phyloP scores from a whole-genome alignment of 495 filamentous ascomycete species.

The Cenococcum geophilum region DNA sequence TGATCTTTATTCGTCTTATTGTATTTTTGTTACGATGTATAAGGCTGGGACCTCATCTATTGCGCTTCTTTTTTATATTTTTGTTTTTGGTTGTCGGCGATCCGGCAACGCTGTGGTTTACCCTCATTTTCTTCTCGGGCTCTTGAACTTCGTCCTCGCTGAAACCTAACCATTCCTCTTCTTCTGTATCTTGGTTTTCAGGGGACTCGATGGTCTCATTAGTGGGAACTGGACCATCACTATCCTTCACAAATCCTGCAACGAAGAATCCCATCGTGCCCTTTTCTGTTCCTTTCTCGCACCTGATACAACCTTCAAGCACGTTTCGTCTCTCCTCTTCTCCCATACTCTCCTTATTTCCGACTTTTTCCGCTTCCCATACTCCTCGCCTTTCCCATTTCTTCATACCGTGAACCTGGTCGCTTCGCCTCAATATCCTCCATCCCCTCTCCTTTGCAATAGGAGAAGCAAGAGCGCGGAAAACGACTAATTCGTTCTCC shows the following conservation, averaged over 20 bases:
- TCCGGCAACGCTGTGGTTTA: not conserved
- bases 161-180: slow-evolving; percentile 41
- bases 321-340: slow-evolving; percentile 36
- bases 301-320: slow-evolving; percentile 73
- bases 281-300: slow-evolving; percentile 69
- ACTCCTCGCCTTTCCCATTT: slow-evolving; percentile 65
- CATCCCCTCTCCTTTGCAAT: slow-evolving; percentile 66
- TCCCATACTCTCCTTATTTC: slow-evolving; percentile 12
- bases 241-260: slow-evolving; percentile 56
- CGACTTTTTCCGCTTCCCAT: slow-evolving; percentile 20
- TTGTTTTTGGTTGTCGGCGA: not conserved
- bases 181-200: slow-evolving; percentile 25
- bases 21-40: not conserved
- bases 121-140: not conserved
- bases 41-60: not conserved
- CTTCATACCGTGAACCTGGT: slow-evolving; percentile 64
- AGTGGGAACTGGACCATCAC: not conserved
- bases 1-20: not conserved
- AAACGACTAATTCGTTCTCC: slow-evolving; percentile 85
- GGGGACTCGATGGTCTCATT: not conserved
- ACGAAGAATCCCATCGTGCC: slow-evolving; percentile 74
- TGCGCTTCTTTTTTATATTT: not conserved
- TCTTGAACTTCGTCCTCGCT: slow-evolving; percentile 30
- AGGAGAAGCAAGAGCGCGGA: slow-evolving; percentile 57
- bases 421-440: slow-evolving; percentile 60